Evolutionary conservation across 2,329 filamentous ascomycete genomes (phyloP).

Genomic region (Alternaria consortialis): DNA sequence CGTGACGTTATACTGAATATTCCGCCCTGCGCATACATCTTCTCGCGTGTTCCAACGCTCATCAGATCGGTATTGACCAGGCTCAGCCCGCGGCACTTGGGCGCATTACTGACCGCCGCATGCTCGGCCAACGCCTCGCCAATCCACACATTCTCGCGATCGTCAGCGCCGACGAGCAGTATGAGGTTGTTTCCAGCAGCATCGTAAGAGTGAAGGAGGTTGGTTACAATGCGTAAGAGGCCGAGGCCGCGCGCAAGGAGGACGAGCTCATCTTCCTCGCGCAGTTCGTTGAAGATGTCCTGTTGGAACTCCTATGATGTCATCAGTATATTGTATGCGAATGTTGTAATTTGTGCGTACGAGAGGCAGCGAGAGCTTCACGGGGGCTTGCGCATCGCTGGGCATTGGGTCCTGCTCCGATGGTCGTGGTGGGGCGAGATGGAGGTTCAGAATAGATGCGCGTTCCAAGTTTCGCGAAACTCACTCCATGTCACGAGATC

Average conservation of each 20-base stretch:
- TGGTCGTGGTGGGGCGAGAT: conserved; percentile 26
- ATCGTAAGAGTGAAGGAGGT: conserved; percentile 95
- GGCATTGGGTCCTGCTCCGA: conserved; percentile 44
- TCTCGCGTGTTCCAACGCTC: conserved; percentile 85
- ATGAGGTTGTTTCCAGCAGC: conserved; percentile 93
- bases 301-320: conserved; percentile 81
- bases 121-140: conserved; percentile 96
- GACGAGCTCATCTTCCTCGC: conserved; percentile 91
- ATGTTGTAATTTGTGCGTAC: conserved; percentile 53
- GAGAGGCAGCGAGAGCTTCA: conserved; percentile 82
- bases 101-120: conserved; percentile 84
- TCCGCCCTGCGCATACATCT: conserved; percentile 88
- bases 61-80: conserved; percentile 95
- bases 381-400: conserved; percentile 61
- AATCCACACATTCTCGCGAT: conserved; percentile 95
- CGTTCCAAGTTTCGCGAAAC: conserved; percentile 21
- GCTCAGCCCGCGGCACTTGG: conserved; percentile 83
- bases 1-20: conserved; percentile 96
- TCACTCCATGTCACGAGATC: conserved; percentile 40
- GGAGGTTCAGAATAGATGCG: conserved; percentile 27
- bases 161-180: conserved; percentile 86
- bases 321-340: conserved; percentile 29
- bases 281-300: conserved; percentile 77
- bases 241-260: conserved; percentile 91
- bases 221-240: conserved; percentile 90